Percentiles rank a stretch among this genome's conserved stretches.
phyloP scores from a whole-genome alignment of 495 filamentous ascomycete genomes.

The Neurospora pannonica region DNA sequence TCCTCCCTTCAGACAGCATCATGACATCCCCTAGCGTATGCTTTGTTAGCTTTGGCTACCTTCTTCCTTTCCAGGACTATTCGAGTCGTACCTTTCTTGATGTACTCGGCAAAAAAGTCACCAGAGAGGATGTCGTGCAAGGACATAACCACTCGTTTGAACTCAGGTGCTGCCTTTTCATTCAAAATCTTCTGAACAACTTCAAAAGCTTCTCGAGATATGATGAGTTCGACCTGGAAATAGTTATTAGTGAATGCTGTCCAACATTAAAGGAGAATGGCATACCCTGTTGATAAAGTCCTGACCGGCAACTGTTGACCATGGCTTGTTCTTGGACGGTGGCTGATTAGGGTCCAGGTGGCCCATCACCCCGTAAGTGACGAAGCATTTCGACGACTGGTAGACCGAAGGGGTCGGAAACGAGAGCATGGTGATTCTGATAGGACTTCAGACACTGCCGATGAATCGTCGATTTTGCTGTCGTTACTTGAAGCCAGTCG shows the following conservation, averaged over 20 bases:
- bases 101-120: constrained; percentile 77
- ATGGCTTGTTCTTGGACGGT: constrained; percentile 64
- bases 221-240: constrained; percentile 58
- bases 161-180: constrained; percentile 36
- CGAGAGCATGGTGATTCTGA: constrained; percentile 43
- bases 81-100: constrained; percentile 61
- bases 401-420: constrained; percentile 44
- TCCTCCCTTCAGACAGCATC: constrained; percentile 82
- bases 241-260: not conserved
- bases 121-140: constrained; percentile 60
- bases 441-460: not conserved
- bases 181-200: constrained; percentile 47
- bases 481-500: not conserved
- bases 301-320: constrained; percentile 56
- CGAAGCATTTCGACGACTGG: constrained; percentile 64
- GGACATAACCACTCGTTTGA: constrained; percentile 65
- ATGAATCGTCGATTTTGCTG: not conserved
- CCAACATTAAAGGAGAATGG: not conserved
- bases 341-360: constrained; percentile 62
- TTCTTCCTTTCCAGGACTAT: not conserved
- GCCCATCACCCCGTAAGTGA: constrained; percentile 53
- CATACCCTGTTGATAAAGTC: constrained; percentile 69
- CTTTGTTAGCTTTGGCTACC: not conserved
- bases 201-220: constrained; percentile 59
- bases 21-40: constrained; percentile 59